Percentiles rank a stretch among this genome's conserved stretches.
Evolutionary conservation across 2,329 filamentous ascomycete genomes (phyloP).

Genomic region (Sarocladium brachiariae): DNA sequence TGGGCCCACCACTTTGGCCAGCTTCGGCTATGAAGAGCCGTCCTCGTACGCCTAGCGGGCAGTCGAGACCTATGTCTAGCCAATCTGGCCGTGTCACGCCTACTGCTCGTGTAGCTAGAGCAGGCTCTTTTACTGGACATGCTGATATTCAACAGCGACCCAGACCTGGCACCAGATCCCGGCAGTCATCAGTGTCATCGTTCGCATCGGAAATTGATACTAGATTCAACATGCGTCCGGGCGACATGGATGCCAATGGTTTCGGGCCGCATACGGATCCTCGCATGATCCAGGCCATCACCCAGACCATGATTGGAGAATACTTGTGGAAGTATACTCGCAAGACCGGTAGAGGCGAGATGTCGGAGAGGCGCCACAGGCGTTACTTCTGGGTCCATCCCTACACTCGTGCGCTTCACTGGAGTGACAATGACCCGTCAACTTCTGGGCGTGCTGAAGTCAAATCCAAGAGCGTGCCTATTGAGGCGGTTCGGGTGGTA

Average conservation of each 20-base stretch:
- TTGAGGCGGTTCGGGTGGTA: constrained; percentile 87
- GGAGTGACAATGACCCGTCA: constrained; percentile 86
- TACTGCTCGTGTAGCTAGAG: constrained; percentile 47
- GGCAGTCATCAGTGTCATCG: constrained; percentile 82
- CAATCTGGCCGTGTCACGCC: constrained; percentile 45
- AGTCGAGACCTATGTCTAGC: constrained; percentile 34
- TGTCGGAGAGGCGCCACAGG: constrained; percentile 84
- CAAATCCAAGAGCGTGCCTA: constrained; percentile 80
- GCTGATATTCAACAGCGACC: constrained; percentile 37
- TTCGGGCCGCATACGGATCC: constrained; percentile 76
- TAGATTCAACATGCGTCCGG: constrained; percentile 69
- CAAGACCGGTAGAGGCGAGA: constrained; percentile 79
- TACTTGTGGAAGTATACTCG: constrained; percentile 99
- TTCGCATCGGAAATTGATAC: constrained; percentile 92
- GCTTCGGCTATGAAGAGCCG: constrained; percentile 61
- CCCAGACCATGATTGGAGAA: constrained; percentile 98
- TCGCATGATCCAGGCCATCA: constrained; percentile 98
- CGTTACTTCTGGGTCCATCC: constrained; percentile 99
- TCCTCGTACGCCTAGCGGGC: constrained; percentile 55
- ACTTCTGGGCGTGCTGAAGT: constrained; percentile 70
- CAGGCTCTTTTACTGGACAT: constrained; percentile 39
- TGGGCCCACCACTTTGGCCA: constrained; percentile 81
- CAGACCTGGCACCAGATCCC: constrained; percentile 25
- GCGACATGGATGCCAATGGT: constrained; percentile 48
- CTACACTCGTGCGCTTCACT: constrained; percentile 93